Evolutionary conservation across 192 early-diverging fungal species (phyloP), one percentile per base, ranked within the genome.

Genomic region (Glomus cerebriforme): DNA sequence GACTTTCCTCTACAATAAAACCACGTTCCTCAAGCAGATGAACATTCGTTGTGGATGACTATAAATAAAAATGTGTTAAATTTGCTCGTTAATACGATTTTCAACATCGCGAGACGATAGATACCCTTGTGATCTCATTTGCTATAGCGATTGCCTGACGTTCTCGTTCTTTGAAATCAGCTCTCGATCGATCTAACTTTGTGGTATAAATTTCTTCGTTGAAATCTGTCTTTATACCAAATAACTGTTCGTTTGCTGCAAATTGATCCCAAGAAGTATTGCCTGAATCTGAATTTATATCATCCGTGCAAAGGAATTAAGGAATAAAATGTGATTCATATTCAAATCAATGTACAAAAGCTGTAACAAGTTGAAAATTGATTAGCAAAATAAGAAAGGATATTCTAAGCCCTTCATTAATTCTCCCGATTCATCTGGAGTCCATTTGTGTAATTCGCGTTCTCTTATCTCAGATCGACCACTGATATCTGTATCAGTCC

Each of bases 121-220:
- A 47, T 87, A 87, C 92, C 84, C 79, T 85, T 90, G 74, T 95
- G 90, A 99, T 99, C 83, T 99, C 97, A 29, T 90, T 88, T 1
- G 98, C 97, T 49, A 98, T 85, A 24, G 95, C 88, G 13, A 89
- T 90, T 9, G 98, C 98, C 77, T 95, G 91, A 64, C 90, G 90
- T 84, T 98, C 98, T 26, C 92, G 92, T 76, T 91, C 89, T 80
- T 94, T 96, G 82, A 87, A 99, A 73, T 94, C 92, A 6, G 95
- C 90, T 43, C 90, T 91, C 5, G 90, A 88, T 72, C 93, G 87
- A 81, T 99, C 96, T 69, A 99, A 85, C 32, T 88, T 91, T 8
- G 98, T 99, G 2, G 98, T 99, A 83, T 99, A 99, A 3, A 99
- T 83, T 68, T 97, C 96, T 75, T 98, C 96, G 80, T 98, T 87